Conservation (phyloP, 2,329 filamentous ascomycete species). For the Aspergillus pseudoglaucus region DNA sequence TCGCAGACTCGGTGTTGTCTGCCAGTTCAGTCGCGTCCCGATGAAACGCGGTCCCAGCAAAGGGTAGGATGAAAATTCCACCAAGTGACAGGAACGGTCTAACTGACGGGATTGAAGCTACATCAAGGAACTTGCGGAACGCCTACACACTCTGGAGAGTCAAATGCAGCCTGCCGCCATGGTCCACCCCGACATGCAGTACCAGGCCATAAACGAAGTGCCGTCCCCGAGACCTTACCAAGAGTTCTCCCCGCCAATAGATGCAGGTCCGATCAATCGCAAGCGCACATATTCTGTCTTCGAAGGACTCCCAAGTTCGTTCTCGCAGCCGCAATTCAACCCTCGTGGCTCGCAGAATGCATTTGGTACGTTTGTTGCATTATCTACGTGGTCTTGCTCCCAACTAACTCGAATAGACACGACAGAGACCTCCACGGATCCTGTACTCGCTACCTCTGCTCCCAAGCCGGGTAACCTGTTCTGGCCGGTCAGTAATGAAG, state of each 20-base stretch:
- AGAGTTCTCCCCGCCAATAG: slow-evolving; percentile 48
- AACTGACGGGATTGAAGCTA: slow-evolving; percentile 50
- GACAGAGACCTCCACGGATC: slow-evolving; percentile 24
- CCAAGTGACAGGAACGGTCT: slow-evolving; percentile 1
- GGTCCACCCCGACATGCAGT: slow-evolving; percentile 36
- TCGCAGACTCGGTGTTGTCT: slow-evolving; percentile 65
- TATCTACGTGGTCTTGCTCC: neutral
- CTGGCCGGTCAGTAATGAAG: slow-evolving; percentile 30
- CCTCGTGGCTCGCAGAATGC: slow-evolving; percentile 28
- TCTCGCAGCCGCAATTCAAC: slow-evolving; percentile 34
- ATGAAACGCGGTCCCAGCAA: slow-evolving; percentile 87
- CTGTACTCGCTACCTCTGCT: slow-evolving; percentile 31
- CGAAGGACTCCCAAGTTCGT: slow-evolving; percentile 38
- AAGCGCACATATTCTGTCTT: slow-evolving; percentile 48
- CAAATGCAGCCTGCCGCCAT: slow-evolving; percentile 51
- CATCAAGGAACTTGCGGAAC: slow-evolving; percentile 84
- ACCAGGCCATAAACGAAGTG: slow-evolving; percentile 38
- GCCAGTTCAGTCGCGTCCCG: slow-evolving; percentile 78
- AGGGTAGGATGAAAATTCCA: slow-evolving; percentile 50
- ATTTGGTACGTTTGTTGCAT: slow-evolving; percentile 21
- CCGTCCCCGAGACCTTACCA: slow-evolving; percentile 42
- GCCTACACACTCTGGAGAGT: slow-evolving; percentile 74
- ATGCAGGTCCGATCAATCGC: slow-evolving; percentile 33
- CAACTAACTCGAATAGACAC: slow-evolving; percentile 14
- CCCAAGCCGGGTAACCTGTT: slow-evolving; percentile 33